phyloP scores from a whole-genome alignment of 257 asterid genomes.

The Solanum rostratum region DNA sequence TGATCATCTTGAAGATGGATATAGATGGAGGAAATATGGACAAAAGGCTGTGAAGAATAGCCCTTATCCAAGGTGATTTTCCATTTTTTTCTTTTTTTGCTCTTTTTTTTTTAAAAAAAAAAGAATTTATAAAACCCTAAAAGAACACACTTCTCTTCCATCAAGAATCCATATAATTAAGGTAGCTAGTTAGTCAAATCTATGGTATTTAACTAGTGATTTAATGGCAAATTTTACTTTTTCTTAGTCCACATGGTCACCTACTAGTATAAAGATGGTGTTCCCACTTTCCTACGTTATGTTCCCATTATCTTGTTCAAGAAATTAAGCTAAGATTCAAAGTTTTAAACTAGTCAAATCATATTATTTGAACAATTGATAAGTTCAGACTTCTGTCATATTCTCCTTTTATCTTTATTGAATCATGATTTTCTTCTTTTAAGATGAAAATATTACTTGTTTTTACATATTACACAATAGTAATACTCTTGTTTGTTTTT shows the following conservation, averaged over 20 bases:
- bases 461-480: neutral
- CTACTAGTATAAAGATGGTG: neutral
- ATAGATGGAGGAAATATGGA: constrained; percentile 86
- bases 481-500: neutral
- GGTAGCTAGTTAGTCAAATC: neutral
- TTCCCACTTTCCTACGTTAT: neutral
- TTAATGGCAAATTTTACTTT: neutral
- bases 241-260: neutral
- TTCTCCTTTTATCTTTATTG: neutral
- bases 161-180: neutral
- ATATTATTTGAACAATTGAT: neutral
- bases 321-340: neutral
- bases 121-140: neutral
- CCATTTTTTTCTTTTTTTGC: neutral
- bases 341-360: neutral
- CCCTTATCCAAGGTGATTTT: constrained; percentile 71
- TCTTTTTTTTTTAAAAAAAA: neutral
- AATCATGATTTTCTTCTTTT: neutral
- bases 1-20: constrained; percentile 85
- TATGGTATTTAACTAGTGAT: neutral
- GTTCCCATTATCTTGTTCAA: neutral
- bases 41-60: constrained; percentile 86
- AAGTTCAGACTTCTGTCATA: neutral
- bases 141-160: neutral
- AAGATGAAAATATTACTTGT: neutral